Evolutionary conservation across 371 early-diverging fungal genomes (phyloP).

Genomic region (Mycotypha africana): DNA sequence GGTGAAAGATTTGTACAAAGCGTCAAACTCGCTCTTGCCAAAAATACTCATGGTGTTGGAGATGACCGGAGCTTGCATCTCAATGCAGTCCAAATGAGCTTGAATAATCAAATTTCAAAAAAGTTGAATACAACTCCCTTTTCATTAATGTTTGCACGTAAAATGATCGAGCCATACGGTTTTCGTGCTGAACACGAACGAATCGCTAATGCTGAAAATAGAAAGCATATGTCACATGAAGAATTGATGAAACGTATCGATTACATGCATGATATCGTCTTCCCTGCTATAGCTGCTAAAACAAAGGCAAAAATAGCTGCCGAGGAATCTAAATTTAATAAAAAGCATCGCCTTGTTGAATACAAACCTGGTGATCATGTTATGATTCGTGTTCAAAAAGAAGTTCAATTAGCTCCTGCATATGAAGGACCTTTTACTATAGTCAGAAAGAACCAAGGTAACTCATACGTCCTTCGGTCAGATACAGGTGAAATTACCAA

Average conservation of each 20-base stretch:
- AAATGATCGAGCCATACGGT: constrained; percentile 1
- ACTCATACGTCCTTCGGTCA: neutral
- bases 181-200: neutral
- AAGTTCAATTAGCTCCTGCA: neutral
- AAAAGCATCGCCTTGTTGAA: neutral
- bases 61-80: constrained; percentile 8
- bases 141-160: constrained; percentile 4
- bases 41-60: constrained; percentile 2
- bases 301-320: neutral
- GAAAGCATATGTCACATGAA: constrained; percentile 1
- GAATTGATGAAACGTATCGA: constrained; percentile 6
- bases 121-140: constrained; percentile 4
- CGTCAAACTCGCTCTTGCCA: constrained; percentile 1
- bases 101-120: constrained; percentile 9
- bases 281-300: constrained; percentile 9
- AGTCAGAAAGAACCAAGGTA: constrained; percentile 4
- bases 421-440: constrained; percentile 6
- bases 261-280: constrained; percentile 17
- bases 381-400: neutral
- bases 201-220: neutral
- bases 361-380: constrained; percentile 1
- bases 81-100: constrained; percentile 1
- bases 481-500: neutral
- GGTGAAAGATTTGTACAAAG: too few species aligned
- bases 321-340: neutral